A percentile compares a stretch with the other conserved stretches of the same genome.
phyloP scores from a whole-genome alignment of 2,329 filamentous ascomycete genomes.

The Claviceps spartinae region DNA sequence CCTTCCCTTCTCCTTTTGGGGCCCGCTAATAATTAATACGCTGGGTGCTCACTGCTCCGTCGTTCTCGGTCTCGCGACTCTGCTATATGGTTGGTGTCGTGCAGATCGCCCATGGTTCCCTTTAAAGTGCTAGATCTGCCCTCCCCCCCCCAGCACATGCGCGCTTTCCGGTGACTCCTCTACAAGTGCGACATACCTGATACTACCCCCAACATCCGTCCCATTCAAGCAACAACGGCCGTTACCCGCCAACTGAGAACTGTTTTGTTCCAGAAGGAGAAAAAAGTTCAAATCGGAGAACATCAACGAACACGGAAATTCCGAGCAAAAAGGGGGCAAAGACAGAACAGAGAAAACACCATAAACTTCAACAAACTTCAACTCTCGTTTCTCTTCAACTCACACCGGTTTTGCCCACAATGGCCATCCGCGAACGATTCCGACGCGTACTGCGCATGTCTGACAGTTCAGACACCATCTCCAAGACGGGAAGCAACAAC shows the following conservation, averaged over 20 bases:
- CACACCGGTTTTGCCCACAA: conserved; percentile 10
- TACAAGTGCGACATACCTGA: conserved; percentile 2
- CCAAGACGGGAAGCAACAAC: conserved; percentile 18
- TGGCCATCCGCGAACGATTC: conserved; percentile 30
- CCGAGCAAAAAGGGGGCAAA: neutral
- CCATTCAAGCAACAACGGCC: neutral
- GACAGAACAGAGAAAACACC: neutral
- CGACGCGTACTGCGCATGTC: conserved; percentile 27
- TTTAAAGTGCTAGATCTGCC: conserved; percentile 3
- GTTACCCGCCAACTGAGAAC: no score
- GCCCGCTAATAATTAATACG: neutral
- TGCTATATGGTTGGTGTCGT: neutral
- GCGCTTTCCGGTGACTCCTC: neutral
- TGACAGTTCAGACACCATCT: conserved; percentile 16
- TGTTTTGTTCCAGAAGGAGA: neutral
- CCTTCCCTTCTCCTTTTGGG: neutral
- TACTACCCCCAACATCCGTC: neutral
- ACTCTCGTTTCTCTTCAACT: no score
- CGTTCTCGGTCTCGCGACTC: neutral
- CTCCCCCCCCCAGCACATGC: neutral
- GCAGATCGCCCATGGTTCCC: neutral
- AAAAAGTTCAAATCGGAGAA: neutral
- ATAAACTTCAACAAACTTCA: neutral
- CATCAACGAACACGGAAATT: neutral
- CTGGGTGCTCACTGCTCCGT: neutral